Evolutionary conservation across 2,329 filamentous ascomycete genomes (phyloP), one percentile per base, ranked within the genome.

Genomic region (Cryphonectria japonica): DNA sequence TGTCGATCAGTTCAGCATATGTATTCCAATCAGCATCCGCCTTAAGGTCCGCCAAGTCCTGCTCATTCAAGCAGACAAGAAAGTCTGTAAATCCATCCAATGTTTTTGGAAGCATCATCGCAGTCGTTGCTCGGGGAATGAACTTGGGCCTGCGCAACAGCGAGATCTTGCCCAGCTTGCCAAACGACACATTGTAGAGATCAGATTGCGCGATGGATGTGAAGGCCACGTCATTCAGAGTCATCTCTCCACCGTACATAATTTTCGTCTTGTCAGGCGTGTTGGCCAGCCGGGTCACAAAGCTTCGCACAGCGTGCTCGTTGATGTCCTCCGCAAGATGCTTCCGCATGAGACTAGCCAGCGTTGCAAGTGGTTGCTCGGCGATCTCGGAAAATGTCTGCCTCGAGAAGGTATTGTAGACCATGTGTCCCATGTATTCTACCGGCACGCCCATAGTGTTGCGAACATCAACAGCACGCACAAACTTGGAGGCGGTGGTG

Each of bases 361-460:
- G 26, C 29, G 54, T 59, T 5, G 54, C 54, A 1, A 59, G 54
- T 7, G 54, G 54, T 29, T 59, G 54, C 29, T 34, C 26, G 2
- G 54, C 54, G 32, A 59, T 34, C 66, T 77, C 66, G 16, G 71
- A 50, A 29, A 78, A 73, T 0, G 77, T 70, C 50, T 79, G 71
- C 19, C 66, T 60, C 1, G 69, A 66, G 7, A 64, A 65, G 1
- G 74, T 73, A 22, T 75, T 75, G 67, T 78, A 75, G 8, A 76
- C 75, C 68, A 78, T 67, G 26, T 78, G 75, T 7, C 78, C 78
- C 71, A 79, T 76, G 69, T 79, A 80, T 32, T 74, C 70, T 1
- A 66, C 66, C 14, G 78, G 75, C 0, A 79, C 67, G 7, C 75
- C 73, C 2, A 80, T 65, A 13, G 73, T 68, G 29, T 57, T 68